Percentiles rank a stretch among this genome's conserved stretches.
Conservation (phyloP, 805 yeast species). For the Yamadazyma scolyti region DNA sequence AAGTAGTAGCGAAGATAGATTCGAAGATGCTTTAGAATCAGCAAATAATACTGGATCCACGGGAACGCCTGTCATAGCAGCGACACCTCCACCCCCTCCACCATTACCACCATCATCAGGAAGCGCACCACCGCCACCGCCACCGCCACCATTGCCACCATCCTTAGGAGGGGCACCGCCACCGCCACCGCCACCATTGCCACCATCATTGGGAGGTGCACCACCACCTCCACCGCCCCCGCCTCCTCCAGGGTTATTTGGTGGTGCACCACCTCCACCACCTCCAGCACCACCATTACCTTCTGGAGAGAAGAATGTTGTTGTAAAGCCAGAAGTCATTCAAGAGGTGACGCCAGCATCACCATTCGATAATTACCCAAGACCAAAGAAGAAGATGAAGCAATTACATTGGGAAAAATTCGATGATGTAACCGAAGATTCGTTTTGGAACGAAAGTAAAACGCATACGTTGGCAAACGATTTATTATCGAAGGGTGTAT, state of each 20-base stretch:
- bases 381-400: constrained; percentile 59
- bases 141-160: constrained; percentile 14
- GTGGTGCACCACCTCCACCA: constrained; percentile 22
- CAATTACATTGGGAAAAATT: constrained; percentile 84
- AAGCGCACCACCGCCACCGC: constrained; percentile 15
- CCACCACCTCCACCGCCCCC: constrained; percentile 19
- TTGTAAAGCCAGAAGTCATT: constrained; percentile 1
- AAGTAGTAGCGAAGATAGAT: constrained; percentile 13
- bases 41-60: constrained; percentile 1
- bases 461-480: constrained; percentile 44
- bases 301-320: constrained; percentile 14
- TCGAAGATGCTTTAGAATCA: constrained; percentile 10
- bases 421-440: constrained; percentile 45
- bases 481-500: constrained; percentile 56
- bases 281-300: constrained; percentile 26
- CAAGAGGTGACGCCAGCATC: constrained; percentile 9
- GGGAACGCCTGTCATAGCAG: constrained; percentile 1
- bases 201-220: constrained; percentile 9
- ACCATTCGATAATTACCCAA: constrained; percentile 47
- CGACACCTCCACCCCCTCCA: constrained; percentile 21
- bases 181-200: constrained; percentile 20
- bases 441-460: constrained; percentile 58
- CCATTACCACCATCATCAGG: constrained; percentile 17
- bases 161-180: constrained; percentile 13
- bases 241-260: constrained; percentile 13